phyloP scores from a whole-genome alignment of 2,329 filamentous ascomycete species.

The Hymenoscyphus repandus region DNA sequence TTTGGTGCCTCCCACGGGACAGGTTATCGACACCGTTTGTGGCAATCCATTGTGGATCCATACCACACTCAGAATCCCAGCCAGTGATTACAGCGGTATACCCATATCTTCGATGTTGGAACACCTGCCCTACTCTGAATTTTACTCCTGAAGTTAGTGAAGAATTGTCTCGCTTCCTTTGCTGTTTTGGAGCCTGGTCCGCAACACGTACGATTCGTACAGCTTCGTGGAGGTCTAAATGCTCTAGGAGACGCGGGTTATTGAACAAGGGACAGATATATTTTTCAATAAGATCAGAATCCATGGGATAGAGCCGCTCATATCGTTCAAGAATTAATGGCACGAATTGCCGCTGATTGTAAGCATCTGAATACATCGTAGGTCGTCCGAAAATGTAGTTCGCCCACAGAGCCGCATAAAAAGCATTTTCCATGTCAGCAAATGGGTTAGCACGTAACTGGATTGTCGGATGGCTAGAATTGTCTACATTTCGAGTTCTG shows the following conservation, averaged over 20 bases:
- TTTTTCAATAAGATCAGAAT: conserved; percentile 34
- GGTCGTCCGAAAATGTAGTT: conserved; percentile 31
- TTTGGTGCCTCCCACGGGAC: conserved; percentile 56
- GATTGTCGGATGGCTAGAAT: conserved; percentile 34
- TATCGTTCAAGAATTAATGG: conserved; percentile 33
- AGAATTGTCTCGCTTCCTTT: conserved; percentile 29
- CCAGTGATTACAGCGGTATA: conserved; percentile 81
- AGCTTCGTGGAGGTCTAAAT: conserved; percentile 41
- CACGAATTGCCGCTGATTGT: conserved; percentile 30
- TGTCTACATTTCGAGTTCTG: conserved; percentile 28
- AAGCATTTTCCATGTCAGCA: conserved; percentile 33
- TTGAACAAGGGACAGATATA: conserved; percentile 32
- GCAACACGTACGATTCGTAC: conserved; percentile 50
- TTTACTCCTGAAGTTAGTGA: conserved; percentile 40
- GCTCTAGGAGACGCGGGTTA: conserved; percentile 27
- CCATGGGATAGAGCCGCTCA: conserved; percentile 34
- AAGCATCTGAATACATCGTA: conserved; percentile 17
- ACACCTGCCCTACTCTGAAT: conserved; percentile 76
- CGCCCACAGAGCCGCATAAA: conserved; percentile 36
- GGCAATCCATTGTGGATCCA: conserved; percentile 54
- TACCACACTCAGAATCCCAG: conserved; percentile 61
- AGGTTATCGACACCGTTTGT: conserved; percentile 58
- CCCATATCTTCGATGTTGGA: conserved; percentile 73
- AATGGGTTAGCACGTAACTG: conserved; percentile 24
- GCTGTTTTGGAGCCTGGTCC: conserved; percentile 49